Evolutionary conservation across 306 rosid genomes (phyloP).

Genomic region (Vachellia pachyceras): DNA sequence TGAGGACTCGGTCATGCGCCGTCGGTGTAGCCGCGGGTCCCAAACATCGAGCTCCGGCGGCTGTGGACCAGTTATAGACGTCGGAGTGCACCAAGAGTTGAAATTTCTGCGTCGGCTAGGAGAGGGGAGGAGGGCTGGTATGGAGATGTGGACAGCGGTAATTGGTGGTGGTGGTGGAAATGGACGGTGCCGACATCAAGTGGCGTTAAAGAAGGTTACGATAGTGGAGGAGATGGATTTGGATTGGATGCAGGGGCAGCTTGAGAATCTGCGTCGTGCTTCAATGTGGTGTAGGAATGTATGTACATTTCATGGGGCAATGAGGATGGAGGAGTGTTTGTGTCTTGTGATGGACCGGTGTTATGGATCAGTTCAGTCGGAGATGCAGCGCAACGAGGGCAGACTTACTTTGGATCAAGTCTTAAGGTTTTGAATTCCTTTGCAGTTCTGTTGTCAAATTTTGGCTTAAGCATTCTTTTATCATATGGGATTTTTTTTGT

Average conservation of each 20-base stretch:
- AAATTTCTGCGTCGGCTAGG: constrained; percentile 73
- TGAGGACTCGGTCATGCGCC: constrained; percentile 47
- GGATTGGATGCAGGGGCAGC: constrained; percentile 84
- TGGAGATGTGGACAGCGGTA: constrained; percentile 88
- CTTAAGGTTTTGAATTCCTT: constrained; percentile 61
- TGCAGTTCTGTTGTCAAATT: constrained; percentile 12
- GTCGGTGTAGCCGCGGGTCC: constrained; percentile 65
- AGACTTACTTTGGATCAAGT: constrained; percentile 98
- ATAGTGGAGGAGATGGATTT: constrained; percentile 68
- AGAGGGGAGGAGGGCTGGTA: constrained; percentile 77
- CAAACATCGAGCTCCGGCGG: constrained; percentile 73
- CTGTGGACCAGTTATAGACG: constrained; percentile 91
- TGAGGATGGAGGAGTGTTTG: constrained; percentile 74
- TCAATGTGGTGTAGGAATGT: constrained; percentile 99
- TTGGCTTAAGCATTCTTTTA: constrained; percentile 1
- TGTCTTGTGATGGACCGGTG: constrained; percentile 90
- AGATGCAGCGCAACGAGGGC: constrained; percentile 94
- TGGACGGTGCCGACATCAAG: constrained; percentile 75
- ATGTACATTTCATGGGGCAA: constrained; percentile 91
- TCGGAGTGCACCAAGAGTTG: constrained; percentile 81
- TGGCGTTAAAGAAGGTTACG: constrained; percentile 82
- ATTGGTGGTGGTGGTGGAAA: constrained; percentile 53
- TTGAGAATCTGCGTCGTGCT: constrained; percentile 82
- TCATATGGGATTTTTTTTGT: not conserved
- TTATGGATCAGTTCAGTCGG: constrained; percentile 88